phyloP scores from a whole-genome alignment of 1,139 yeast species.

The Yamadazyma diospyri region DNA sequence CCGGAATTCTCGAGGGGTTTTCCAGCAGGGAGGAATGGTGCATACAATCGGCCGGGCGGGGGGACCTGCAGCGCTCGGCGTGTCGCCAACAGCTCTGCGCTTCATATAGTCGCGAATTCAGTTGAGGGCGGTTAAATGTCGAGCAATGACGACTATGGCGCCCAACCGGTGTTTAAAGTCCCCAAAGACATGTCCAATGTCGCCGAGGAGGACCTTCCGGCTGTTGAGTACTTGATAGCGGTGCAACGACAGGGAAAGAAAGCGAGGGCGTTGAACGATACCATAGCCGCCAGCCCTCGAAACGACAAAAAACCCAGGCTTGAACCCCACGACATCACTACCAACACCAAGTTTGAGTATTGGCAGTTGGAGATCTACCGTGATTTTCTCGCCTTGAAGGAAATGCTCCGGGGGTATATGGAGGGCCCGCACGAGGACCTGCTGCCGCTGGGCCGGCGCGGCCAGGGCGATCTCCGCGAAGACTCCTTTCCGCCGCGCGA shows the following conservation, averaged over 20 bases:
- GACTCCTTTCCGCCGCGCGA: background rate
- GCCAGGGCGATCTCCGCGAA: background rate
- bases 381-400: conserved; percentile 10
- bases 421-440: too few relatives aligned
- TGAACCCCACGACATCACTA: background rate
- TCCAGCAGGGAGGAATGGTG: conserved; percentile 3
- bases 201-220: background rate
- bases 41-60: conserved; percentile 1
- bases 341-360: background rate
- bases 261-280: background rate
- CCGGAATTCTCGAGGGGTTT: background rate
- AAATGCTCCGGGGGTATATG: background rate
- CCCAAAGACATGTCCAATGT: background rate
- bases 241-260: background rate
- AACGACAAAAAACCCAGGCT: too few relatives aligned
- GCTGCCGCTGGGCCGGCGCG: too few relatives aligned
- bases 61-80: background rate
- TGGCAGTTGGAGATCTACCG: conserved; percentile 7
- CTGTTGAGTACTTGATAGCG: background rate
- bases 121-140: too few relatives aligned
- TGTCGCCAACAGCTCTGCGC: conserved; percentile 11
- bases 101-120: conserved; percentile 9
- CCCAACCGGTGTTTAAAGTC: background rate
- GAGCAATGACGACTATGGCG: background rate
- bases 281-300: background rate